Base-by-base conservation (phyloP, 2,329 filamentous ascomycete species). In the Fusarium scirpi region DNA sequence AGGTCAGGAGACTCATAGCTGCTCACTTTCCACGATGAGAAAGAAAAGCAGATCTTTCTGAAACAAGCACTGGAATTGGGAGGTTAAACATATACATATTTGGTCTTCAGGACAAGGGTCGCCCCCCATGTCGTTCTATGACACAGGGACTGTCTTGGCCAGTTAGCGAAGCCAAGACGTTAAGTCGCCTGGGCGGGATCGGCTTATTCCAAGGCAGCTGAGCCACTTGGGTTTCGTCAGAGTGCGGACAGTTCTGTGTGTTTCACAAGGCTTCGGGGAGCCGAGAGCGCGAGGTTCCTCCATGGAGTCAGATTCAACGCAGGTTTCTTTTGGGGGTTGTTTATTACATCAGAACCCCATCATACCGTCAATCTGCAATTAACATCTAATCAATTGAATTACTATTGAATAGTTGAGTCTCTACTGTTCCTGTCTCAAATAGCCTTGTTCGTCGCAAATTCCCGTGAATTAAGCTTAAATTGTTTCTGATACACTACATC, bases 151-250 rank as follows among this genome's bases (percentile, higher is more conserved):
- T 30, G 25, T 41, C 62, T 65, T 59, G 62, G 60, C 62, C 60
- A 51, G 40, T 59, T 65, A 65, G 62, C 30, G 24, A 59, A 59
- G 62, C 61, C 62, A 66, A 70, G 58, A 18, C 43, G 34, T 11
- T 44, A 20, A 38, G 40, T 34, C 38, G 32, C 13, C 57, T 57
- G 15, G 63, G 49, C 67, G 30, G 38, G 22, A 45, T 49, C 34
- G 51, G 45, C 67, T 53, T 68, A 12, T 55, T 69, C 53, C 67
- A 70, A 57, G 62, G 47, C 18, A 52, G 67, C 67, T 70, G 32
- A 70, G 67, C 67, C 67, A 70, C 67, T 55, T 44, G 22, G 27
- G 59, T 20, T 27, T 67, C 67, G 67, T 70, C 32, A 52, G 48
- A 51, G 67, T 53, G 44, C 30, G 29, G 46, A 15, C 12, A 52